Percentiles rank a stretch among this genome's conserved stretches.
Conservation (phyloP, 75 land plant species). For the Pinus albicaulis region DNA sequence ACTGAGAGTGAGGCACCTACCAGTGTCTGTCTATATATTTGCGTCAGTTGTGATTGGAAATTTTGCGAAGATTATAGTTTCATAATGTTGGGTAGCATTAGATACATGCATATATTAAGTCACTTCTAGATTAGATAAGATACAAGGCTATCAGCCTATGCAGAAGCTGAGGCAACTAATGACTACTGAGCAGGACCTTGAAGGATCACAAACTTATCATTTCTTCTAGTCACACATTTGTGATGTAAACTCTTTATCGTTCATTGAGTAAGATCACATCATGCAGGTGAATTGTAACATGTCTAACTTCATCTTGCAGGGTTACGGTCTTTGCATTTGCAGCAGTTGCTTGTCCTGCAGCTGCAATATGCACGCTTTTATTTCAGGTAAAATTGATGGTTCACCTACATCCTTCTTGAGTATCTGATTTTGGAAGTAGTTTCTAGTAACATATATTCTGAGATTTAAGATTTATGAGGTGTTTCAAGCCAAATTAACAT, state of each 20-base stretch:
- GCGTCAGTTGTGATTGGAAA: not conserved
- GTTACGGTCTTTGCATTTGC: conserved; percentile 54
- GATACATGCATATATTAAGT: not conserved
- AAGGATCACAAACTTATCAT: not conserved
- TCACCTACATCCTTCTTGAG: no score
- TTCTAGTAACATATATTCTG: no score
- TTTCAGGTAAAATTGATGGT: conserved; percentile 31
- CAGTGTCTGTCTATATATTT: not conserved
- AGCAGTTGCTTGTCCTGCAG: conserved; percentile 36
- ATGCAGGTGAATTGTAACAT: not conserved
- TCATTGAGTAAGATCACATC: not conserved
- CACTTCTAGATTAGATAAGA: not conserved
- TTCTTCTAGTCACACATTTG: not conserved
- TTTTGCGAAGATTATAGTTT: not conserved
- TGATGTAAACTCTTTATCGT: no score
- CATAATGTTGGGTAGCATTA: not conserved
- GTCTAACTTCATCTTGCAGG: conserved; percentile 25
- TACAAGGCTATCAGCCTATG: not conserved
- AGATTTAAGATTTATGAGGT: no score
- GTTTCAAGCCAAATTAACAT: no score
- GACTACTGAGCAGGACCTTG: not conserved
- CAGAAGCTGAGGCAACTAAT: conserved; percentile 1
- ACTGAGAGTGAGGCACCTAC: not conserved
- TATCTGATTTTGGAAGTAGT: no score
- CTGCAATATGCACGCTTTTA: conserved; percentile 34